A percentile compares a stretch with the other conserved stretches of the same genome.
phyloP scores from a whole-genome alignment of 345 rosid genomes.

The Gossypium stocksii region DNA sequence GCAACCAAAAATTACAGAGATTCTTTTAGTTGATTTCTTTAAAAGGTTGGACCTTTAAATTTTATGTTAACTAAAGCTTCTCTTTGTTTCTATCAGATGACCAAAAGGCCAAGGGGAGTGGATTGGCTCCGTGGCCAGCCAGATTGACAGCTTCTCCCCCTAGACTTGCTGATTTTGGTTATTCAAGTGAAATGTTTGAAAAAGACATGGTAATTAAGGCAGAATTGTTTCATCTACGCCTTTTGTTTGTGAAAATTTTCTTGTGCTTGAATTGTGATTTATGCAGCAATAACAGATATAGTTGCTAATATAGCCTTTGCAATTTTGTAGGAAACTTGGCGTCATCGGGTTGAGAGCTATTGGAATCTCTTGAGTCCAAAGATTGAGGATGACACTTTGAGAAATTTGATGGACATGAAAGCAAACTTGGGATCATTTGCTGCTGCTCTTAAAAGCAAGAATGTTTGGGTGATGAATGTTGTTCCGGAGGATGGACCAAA shows the following conservation, averaged over 20 bases:
- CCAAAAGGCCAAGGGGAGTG: conserved; percentile 75
- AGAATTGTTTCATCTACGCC: neutral
- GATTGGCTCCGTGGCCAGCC: conserved; percentile 98
- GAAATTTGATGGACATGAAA: conserved; percentile 99
- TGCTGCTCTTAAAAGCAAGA: conserved; percentile 77
- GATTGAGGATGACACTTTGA: conserved; percentile 55
- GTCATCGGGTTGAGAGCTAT: conserved; percentile 61
- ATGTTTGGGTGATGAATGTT: conserved; percentile 94
- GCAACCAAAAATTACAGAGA: neutral
- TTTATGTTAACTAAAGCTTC: conserved; percentile 12
- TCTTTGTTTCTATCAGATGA: conserved; percentile 46
- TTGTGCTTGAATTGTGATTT: neutral
- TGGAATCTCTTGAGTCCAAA: conserved; percentile 79
- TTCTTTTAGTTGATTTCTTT: neutral
- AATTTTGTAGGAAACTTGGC: conserved; percentile 67
- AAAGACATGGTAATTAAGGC: conserved; percentile 63
- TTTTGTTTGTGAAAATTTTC: conserved; percentile 4
- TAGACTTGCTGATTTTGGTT: conserved; percentile 88
- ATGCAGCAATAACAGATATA: neutral
- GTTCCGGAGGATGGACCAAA: conserved; percentile 75
- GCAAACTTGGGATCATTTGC: conserved; percentile 89
- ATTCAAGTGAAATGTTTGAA: conserved; percentile 66
- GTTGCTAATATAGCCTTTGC: conserved; percentile 16
- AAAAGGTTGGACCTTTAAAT: neutral
- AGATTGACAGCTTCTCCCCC: conserved; percentile 81